Conservation (phyloP, 2,329 filamentous ascomycete species). For the Zarea fungicola region DNA sequence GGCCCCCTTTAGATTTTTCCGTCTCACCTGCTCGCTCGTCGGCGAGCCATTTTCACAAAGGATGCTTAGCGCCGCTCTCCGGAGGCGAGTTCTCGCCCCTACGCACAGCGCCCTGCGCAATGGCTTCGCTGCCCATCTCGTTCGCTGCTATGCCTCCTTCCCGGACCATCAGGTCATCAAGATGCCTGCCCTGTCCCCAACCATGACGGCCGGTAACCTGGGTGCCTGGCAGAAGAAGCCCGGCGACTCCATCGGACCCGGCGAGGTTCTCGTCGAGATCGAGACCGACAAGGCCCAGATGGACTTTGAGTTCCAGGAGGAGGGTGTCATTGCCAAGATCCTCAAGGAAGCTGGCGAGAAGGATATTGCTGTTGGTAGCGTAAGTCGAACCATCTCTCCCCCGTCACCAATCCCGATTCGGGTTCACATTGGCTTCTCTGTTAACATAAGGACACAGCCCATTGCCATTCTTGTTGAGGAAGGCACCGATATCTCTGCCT, state of each 20-base stretch:
- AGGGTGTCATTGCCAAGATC: conserved; percentile 91
- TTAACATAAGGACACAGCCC: conserved; percentile 53
- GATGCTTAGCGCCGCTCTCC: conserved; percentile 61
- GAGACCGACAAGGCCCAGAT: conserved; percentile 99
- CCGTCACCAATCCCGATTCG: neutral
- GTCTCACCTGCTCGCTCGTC: neutral
- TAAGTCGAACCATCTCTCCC: conserved; percentile 51
- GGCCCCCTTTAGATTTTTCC: conserved; percentile 1
- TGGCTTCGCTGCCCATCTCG: conserved; percentile 48
- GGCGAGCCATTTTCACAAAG: conserved; percentile 15
- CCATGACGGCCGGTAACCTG: conserved; percentile 96
- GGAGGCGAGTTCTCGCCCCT: conserved; percentile 54
- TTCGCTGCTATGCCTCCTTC: conserved; percentile 73
- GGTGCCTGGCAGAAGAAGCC: conserved; percentile 97
- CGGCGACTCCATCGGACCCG: conserved; percentile 79
- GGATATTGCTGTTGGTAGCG: conserved; percentile 89
- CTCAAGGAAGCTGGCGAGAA: conserved; percentile 90
- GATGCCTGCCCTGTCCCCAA: conserved; percentile 97
- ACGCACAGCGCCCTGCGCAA: conserved; percentile 46
- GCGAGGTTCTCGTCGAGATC: conserved; percentile 95
- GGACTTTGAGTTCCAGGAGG: conserved; percentile 99
- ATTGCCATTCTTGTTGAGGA: conserved; percentile 95
- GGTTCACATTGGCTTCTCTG: neutral
- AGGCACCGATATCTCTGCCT: conserved; percentile 77
- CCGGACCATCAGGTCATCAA: conserved; percentile 91